Conservation (phyloP, 768 basidiomycete genomes). For the Dentipellis fragilis region DNA sequence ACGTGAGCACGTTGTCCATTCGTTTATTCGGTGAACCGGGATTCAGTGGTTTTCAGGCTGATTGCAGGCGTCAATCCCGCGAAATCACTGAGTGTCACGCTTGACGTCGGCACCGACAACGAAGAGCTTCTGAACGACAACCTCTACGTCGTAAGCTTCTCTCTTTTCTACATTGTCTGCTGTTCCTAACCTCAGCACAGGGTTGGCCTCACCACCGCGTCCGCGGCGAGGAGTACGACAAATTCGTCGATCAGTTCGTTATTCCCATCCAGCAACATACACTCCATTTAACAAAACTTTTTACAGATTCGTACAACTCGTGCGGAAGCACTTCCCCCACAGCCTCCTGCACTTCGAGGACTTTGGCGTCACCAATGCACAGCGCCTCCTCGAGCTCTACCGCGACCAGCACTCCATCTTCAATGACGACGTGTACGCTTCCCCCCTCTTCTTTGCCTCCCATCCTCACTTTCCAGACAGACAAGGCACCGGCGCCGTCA, state of each 20-base stretch:
- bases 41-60: constrained; percentile 28
- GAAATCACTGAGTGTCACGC: constrained; percentile 44
- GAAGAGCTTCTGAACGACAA: constrained; percentile 47
- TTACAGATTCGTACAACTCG: constrained; percentile 61
- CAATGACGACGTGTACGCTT: constrained; percentile 73
- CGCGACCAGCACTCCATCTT: constrained; percentile 56
- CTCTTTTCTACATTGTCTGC: not conserved
- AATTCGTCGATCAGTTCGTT: constrained; percentile 62
- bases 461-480: constrained; percentile 21
- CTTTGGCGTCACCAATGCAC: constrained; percentile 72
- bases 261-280: not conserved
- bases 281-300: not conserved
- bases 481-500: constrained; percentile 71
- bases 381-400: constrained; percentile 54
- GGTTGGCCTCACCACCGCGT: constrained; percentile 68
- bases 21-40: not conserved
- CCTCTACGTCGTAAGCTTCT: constrained; percentile 45
- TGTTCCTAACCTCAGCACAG: constrained; percentile 24
- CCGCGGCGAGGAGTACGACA: constrained; percentile 64
- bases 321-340: constrained; percentile 60
- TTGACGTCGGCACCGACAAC: constrained; percentile 78
- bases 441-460: not conserved
- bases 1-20: constrained; percentile 30
- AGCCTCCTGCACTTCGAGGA: constrained; percentile 78
- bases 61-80: constrained; percentile 59